phyloP scores from a whole-genome alignment of 129 eudicot species.

The Smallanthus sonchifolius region DNA sequence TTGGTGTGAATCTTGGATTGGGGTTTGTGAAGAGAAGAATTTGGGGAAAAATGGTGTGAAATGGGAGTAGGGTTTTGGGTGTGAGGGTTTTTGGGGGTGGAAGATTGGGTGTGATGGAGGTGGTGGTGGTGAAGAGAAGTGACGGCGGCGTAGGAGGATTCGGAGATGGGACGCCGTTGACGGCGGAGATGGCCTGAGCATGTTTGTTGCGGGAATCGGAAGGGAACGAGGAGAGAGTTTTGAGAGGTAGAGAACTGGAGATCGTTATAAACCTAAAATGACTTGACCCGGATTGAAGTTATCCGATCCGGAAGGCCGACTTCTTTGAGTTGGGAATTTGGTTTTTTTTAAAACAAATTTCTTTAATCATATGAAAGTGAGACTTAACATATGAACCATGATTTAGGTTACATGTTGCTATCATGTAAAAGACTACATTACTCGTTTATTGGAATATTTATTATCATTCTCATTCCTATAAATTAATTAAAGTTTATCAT shows the following conservation, averaged over 20 bases:
- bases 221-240: not conserved
- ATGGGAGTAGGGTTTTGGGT: slow-evolving; percentile 11
- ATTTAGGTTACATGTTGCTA: no score
- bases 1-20: slow-evolving; percentile 21
- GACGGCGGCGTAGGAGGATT: slow-evolving; percentile 35
- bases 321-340: no score
- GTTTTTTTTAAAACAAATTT: no score
- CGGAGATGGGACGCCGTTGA: slow-evolving; percentile 36
- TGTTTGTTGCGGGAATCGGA: slow-evolving; percentile 17
- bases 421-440: no score
- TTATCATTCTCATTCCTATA: no score
- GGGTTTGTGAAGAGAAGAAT: slow-evolving; percentile 37
- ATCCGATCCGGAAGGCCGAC: not conserved
- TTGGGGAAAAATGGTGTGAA: slow-evolving; percentile 6
- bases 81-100: slow-evolving; percentile 16
- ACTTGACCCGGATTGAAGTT: slow-evolving; percentile 1
- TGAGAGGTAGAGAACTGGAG: not conserved
- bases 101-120: slow-evolving; percentile 14
- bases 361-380: no score
- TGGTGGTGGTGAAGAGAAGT: slow-evolving; percentile 19
- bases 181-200: slow-evolving; percentile 33
- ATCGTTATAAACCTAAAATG: slow-evolving; percentile 15
- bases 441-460: no score
- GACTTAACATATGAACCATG: no score
- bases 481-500: no score